Base-by-base conservation (phyloP, 768 basidiomycete genomes). In the Pulveroboletus ravenelii region DNA sequence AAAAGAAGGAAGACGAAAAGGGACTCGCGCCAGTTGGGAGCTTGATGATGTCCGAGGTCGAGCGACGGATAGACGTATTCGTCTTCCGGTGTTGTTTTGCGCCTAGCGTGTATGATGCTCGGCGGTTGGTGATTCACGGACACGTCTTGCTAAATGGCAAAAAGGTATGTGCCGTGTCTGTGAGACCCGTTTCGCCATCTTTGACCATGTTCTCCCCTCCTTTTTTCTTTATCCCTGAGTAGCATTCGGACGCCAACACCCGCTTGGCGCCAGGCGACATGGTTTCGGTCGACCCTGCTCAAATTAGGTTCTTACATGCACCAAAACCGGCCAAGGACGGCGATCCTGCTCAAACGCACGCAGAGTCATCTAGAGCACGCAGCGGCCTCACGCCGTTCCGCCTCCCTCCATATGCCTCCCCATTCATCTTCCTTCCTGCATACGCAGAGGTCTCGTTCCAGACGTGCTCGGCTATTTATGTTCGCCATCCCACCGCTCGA, bases 401-500 rank as follows among this genome's bases (percentile, higher is more conserved):
- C 63, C 84, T 96, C 10, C 96, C 96, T 0, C 73, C 79, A 32
- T 96, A 84, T 62, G 89, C 94, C 10, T 80, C 91, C 0, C 94
- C 96, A 0, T 89, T 87, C 77, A 76, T 97, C 36, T 98, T 96
- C 77, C 80, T 98, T 55, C 96, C 96, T 5, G 84, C 91, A 0
- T 94, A 93, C 67, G 78, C 93, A 46, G 89, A 94, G 58, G 80
- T 84, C 12, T 88, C 85, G 50, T 97, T 89, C 75, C 63, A 78
- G 41, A 92, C 93, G 10, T 97, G 95, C 68, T 91, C 93, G 2
- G 86, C 85, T 13, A 75, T 97, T 45, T 98, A 95, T 65, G 81
- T 98, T 30, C 89, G 96, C 34, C 93, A 98, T 62, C 96, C 96
- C 8, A 96, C 94, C 0, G 96, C 95, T 0, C 82, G 93, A n/a